phyloP scores from a whole-genome alignment of 345 rosid genomes.

The Ricinus communis region DNA sequence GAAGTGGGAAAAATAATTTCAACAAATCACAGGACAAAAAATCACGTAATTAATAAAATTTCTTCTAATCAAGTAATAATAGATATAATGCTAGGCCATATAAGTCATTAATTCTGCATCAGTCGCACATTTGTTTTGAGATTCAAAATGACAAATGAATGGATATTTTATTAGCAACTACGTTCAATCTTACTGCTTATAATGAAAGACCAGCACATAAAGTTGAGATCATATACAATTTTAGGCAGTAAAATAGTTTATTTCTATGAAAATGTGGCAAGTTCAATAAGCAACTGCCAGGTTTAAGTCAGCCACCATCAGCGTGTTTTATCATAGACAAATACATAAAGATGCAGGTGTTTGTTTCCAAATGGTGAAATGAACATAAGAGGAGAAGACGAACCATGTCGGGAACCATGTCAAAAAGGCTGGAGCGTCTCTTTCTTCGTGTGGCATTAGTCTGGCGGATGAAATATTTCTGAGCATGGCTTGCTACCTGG shows the following conservation, averaged over 20 bases:
- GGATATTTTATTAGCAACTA: neutral
- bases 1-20: neutral
- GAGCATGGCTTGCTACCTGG: constrained; percentile 99
- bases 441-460: constrained; percentile 65
- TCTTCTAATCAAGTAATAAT: neutral
- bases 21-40: neutral
- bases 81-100: too few relatives aligned
- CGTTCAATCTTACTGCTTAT: too few relatives aligned
- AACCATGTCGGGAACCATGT: constrained; percentile 94
- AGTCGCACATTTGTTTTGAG: neutral
- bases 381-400: constrained; percentile 19
- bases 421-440: constrained; percentile 98
- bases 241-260: too few relatives aligned
- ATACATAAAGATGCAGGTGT: neutral
- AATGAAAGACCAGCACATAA: too few relatives aligned
- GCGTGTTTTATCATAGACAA: neutral
- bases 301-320: neutral
- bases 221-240: too few relatives aligned
- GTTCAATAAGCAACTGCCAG: neutral
- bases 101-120: neutral
- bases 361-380: neutral
- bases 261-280: too few relatives aligned
- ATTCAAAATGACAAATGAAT: neutral
- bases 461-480: constrained; percentile 90
- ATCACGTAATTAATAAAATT: neutral